Base-by-base conservation (phyloP, 495 filamentous ascomycete genomes). In the Pseudoneurospora amorphoporcata region DNA sequence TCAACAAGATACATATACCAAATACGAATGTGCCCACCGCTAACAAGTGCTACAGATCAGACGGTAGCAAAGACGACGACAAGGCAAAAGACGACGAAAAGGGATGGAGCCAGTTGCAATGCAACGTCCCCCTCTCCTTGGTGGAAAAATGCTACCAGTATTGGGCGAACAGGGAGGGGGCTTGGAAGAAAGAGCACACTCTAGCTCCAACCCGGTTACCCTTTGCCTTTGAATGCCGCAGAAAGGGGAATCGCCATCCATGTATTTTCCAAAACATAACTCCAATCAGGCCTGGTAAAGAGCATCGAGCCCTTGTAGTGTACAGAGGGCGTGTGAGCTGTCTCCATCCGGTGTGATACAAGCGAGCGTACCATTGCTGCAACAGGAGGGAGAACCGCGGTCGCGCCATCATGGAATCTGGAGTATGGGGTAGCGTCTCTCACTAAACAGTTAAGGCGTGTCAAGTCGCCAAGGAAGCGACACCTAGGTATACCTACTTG, bases 91-190 rank as follows among this genome's bases (percentile, higher is more conserved):
- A 65, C 29, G 29, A 65, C 29, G 7, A 8, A 65, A 17, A 65
- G 29, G 12, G 53, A 65, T 23, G 29, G 53, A 65, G 53, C 53
- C 53, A 65, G 53, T 65, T 65, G 53, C 53, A 65, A 29, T 65
- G 53, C 29, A 65, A 65, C 53, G 29, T 65, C 53, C 32, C 68
- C 71, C 68, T 42, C 68, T 70, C 68, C 71, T 75, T 75, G 73
- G 73, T 75, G 73, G 73, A 75, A 75, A 73, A 75, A 73, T 70
- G 53, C 43, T 32, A 61, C 71, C 32, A 47, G 68, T 43, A 61
- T 32, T 70, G 39, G 38, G 35, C 3, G 53, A 61, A 14, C 53
- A 61, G 53, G 9, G 19, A 53, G 43, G 70, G 72, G 72, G 69
- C 17, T 68, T 69, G 39, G 61, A 72, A 19, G 40, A 61, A 58